Evolutionary conservation across 2,329 filamentous ascomycete species (phyloP), one percentile per base, ranked within the genome.

Genomic region (Beauveria brongniartii): DNA sequence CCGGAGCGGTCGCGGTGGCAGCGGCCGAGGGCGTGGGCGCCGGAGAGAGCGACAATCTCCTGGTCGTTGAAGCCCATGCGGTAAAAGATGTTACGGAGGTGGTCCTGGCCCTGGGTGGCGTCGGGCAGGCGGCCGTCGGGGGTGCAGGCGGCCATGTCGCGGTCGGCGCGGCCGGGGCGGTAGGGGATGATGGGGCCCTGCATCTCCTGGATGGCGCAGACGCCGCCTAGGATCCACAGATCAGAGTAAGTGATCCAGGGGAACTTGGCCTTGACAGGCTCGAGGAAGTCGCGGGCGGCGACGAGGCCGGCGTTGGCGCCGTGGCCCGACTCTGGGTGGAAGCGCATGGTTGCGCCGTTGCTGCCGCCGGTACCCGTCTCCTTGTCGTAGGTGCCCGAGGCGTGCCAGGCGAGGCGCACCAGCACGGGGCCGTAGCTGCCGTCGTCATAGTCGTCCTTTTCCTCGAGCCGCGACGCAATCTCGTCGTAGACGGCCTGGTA

Each of bases 11-110:
- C 89, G 9, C 86, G 81, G 82, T 97, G 94, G 80, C 90, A 95
- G 67, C 92, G 90, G 64, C 92, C 92, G 43, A 96, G 84, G 58
- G 91, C 89, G 78, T 96, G 92, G 54, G 89, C 92, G 67, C 92
- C 92, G 26, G 82, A 82, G 58, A 97, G 84, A 34, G 93, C 94
- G 51, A 97, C 93, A 72, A 97, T 97, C 77, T 97, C 92, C 71
- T 90, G 90, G 78, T 99, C 93, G 75, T 94, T 89, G 83, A 97
- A 97, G 67, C 93, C 93, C 93, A 97, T 97, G 73, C 93, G 91
- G 75, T 87, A 85, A 78, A 97, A 99, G 80, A 97, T 93, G 78
- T 85, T 84, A 70, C 94, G 89, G 69, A 97, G 83, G 78, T 97
- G 93, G 71, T 86, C 84, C 64, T 86, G 80, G 63, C 84, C 88